These are phyloP conservation scores for Luffa aegyptiaca DNA, from an alignment of 306 rosid genomes.

Conservation along the genomic window DNA sequence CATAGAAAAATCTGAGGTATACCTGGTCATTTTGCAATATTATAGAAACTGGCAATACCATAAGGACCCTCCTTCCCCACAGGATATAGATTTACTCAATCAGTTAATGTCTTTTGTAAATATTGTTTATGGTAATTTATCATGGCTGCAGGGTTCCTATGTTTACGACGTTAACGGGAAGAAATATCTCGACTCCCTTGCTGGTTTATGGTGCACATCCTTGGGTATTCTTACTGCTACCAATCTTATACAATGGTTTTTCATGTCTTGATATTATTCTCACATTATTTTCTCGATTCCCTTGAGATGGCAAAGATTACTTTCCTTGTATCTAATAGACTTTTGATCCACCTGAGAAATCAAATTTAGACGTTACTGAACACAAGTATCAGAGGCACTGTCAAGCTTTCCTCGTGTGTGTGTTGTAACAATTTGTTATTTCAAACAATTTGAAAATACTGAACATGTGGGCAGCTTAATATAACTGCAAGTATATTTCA, in stretches of 20 bases:
- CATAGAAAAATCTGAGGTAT: slow-evolving; percentile 72
- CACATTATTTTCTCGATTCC: neutral
- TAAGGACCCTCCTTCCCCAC: neutral
- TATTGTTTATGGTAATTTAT: neutral
- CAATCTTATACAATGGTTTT: neutral
- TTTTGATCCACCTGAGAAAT: neutral
- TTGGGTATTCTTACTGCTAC: slow-evolving; percentile 26
- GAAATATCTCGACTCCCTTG: slow-evolving; percentile 88
- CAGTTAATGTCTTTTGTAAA: neutral
- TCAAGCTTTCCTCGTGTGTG: neutral
- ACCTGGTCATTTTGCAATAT: neutral
- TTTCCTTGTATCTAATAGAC: neutral
- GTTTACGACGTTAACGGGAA: slow-evolving; percentile 75
- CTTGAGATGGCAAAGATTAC: neutral
- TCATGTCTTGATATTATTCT: neutral
- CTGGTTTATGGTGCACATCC: slow-evolving; percentile 94
- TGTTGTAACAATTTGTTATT: neutral
- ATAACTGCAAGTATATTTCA: neutral
- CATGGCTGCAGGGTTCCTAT: slow-evolving; percentile 73
- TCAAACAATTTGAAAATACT: neutral
- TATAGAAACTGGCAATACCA: neutral
- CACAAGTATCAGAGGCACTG: neutral
- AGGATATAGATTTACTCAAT: neutral
- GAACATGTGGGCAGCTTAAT: neutral
- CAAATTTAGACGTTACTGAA: neutral